Base-by-base conservation (phyloP, 768 basidiomycete species). In the Polyporus arcularius region DNA sequence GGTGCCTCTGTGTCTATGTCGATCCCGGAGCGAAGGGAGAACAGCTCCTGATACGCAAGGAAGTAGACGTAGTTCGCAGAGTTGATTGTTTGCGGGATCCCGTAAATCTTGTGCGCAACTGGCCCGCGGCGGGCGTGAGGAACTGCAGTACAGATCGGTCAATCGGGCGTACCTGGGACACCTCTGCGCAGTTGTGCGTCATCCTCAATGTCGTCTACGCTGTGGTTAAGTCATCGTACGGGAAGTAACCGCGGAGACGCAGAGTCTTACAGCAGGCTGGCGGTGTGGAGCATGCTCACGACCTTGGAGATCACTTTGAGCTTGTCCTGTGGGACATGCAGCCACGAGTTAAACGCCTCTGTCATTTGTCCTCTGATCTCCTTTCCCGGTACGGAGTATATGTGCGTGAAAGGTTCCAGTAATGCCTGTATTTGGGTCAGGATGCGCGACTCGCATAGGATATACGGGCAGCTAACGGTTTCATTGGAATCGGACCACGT, bases 1-100 rank as follows among this genome's bases (percentile, higher is more conserved):
- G 39, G 32, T 4, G n/a, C 16, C 10, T 18, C 18, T 41, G 32
- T 43, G 15, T 58, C 67, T 2, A 61, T 52, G 30, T 53, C 57
- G 15, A 55, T 52, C 11, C 65, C 65, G 11, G 64, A 63, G 11
- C 84, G 76, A 46, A 92, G 79, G 11, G 79, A 77, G 64, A 89
- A 85, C 1, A 98, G 81, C 65, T 96, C 92, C 65, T 94, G 83
- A 71, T 89, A 95, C 0, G 96, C 96, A 45, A 94, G 83, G 70
- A 98, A 99, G 71, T 96, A 98, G 31, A 95, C 94, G 65, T 98
- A 98, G 70, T 97, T 98, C 0, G 96, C 96, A 0, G 90, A 87
- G 72, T 99, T 99, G 76, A 99, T 95, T 0, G 96, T 97, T 71
- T 98, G 96, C 0, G 96, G 94, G 3, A 97, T 77, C 1, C 96